Evolutionary conservation across 2,329 filamentous ascomycete genomes (phyloP).

Genomic region (Microsporum ferrugineum): DNA sequence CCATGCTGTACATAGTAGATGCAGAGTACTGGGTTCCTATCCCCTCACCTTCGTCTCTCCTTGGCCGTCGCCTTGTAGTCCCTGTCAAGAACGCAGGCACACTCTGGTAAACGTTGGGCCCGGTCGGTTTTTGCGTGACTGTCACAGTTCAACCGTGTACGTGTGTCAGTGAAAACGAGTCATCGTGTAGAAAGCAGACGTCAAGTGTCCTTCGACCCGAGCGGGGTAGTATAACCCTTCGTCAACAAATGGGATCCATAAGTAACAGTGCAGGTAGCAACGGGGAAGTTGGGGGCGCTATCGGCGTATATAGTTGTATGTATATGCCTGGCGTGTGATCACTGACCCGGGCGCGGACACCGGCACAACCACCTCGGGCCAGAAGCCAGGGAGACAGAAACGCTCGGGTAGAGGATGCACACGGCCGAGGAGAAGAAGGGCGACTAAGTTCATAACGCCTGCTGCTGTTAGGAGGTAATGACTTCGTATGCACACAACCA

Average conservation of each 20-base stretch:
- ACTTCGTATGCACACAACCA: too few species aligned
- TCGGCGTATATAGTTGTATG: background rate
- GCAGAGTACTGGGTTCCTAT: background rate
- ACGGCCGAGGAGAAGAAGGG: background rate
- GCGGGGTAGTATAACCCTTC: background rate
- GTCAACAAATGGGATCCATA: background rate
- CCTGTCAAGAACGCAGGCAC: too few species aligned
- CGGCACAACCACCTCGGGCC: background rate
- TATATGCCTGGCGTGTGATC: background rate
- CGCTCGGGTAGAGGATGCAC: background rate
- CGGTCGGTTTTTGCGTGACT: too few species aligned
- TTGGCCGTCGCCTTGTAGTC: too few species aligned
- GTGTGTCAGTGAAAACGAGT: too few species aligned
- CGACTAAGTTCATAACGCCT: background rate
- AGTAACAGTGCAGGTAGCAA: background rate
- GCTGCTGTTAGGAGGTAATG: too few species aligned
- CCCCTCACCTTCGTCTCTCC: background rate
- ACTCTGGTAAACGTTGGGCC: too few species aligned
- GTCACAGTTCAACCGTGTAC: too few species aligned
- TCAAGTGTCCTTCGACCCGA: background rate
- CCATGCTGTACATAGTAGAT: background rate
- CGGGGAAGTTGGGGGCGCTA: background rate
- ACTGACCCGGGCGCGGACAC: background rate
- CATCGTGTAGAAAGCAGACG: background rate
- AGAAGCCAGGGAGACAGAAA: background rate